A percentile compares a stretch with the other conserved stretches of the same genome.
Evolutionary conservation across 257 asterid genomes (phyloP).

Genomic region (Fraxinus anomala): DNA sequence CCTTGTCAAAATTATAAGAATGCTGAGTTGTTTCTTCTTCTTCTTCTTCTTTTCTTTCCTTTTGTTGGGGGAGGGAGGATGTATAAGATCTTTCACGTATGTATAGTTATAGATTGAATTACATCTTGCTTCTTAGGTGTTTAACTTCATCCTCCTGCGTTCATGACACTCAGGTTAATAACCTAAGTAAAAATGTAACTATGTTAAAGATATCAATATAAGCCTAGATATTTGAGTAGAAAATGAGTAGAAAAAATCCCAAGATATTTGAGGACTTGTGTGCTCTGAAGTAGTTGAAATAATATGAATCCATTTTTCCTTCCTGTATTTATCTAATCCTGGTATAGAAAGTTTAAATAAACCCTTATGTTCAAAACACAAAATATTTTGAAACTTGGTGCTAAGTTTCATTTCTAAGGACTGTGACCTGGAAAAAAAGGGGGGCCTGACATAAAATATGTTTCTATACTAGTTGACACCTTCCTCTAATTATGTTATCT

Average conservation of each 20-base stretch:
- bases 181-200: neutral
- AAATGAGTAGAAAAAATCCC: neutral
- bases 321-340: neutral
- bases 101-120: no score
- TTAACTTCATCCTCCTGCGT: neutral
- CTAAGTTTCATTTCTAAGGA: slow-evolving; percentile 6
- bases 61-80: no score
- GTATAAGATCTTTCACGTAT: no score
- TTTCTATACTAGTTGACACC: neutral
- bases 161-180: neutral
- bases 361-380: neutral
- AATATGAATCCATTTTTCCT: neutral
- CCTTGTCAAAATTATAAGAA: no score
- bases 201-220: neutral
- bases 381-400: neutral
- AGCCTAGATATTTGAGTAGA: neutral
- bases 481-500: slow-evolving; percentile 1
- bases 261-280: neutral
- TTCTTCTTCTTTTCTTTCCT: no score
- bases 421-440: neutral
- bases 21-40: no score
- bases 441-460: neutral
- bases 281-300: neutral
- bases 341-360: neutral
- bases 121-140: neutral